phyloP scores from a whole-genome alignment of 1,284 basidiomycete genomes.

The Hemileia vastatrix region DNA sequence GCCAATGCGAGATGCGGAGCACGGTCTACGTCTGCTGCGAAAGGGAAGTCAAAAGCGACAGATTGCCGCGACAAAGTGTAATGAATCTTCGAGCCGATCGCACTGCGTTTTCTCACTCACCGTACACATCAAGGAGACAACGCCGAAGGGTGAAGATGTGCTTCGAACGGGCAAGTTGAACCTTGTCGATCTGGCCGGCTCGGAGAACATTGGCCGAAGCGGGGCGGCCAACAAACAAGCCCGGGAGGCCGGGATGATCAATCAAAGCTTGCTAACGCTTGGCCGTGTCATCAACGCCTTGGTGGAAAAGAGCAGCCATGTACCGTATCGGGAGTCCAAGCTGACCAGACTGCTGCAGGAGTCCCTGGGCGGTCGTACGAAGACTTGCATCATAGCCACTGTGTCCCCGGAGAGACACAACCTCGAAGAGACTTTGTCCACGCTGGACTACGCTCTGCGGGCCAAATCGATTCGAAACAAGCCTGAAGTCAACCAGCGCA shows the following conservation, averaged over 20 bases:
- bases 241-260: constrained; percentile 96
- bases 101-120: constrained; percentile 95
- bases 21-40: constrained; percentile 72
- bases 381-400: constrained; percentile 96
- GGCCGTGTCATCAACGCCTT: constrained; percentile 94
- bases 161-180: constrained; percentile 90
- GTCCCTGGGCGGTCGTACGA: constrained; percentile 90
- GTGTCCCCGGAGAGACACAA: constrained; percentile 82
- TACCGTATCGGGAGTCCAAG: constrained; percentile 85
- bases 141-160: constrained; percentile 66
- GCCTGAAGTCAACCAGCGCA: constrained; percentile 87
- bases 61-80: constrained; percentile 93
- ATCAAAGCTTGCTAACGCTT: constrained; percentile 91
- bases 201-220: constrained; percentile 90
- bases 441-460: constrained; percentile 89
- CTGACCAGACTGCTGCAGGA: constrained; percentile 95
- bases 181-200: constrained; percentile 94
- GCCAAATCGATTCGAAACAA: constrained; percentile 93
- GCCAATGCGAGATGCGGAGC: constrained; percentile 67
- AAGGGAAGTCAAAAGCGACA: constrained; percentile 84
- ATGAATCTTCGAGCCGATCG: constrained; percentile 69
- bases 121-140: constrained; percentile 76
- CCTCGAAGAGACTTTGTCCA: constrained; percentile 94
- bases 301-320: constrained; percentile 75
- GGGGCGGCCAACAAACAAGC: constrained; percentile 92